Evolutionary conservation across 164 flowering plant genomes (phyloP).

Genomic region (Liriodendron chinense): DNA sequence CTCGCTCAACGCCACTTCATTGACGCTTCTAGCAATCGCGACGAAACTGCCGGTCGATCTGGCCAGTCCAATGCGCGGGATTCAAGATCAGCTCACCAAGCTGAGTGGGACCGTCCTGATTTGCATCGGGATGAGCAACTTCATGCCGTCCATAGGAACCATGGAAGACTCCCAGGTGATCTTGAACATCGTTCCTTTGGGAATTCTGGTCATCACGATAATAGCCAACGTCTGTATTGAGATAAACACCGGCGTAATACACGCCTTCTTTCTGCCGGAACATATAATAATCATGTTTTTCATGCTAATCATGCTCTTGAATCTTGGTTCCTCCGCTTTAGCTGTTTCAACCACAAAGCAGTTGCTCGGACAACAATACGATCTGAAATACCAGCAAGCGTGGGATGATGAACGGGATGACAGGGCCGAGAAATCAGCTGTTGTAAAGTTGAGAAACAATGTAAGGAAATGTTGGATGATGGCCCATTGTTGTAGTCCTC

Average conservation of each 20-base stretch:
- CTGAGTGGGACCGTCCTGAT: conserved; percentile 13
- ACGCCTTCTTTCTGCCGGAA: conserved; percentile 10
- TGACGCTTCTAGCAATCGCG: conserved; percentile 52
- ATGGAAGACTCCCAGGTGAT: conserved; percentile 4
- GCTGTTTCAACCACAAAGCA: conserved; percentile 2
- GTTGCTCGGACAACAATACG: not conserved
- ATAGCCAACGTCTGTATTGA: conserved; percentile 5
- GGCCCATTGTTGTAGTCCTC: conserved; percentile 64
- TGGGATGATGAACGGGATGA: not conserved
- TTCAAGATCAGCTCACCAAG: conserved; percentile 13
- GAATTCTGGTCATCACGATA: conserved; percentile 6
- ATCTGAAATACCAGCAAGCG: not conserved
- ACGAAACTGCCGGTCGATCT: conserved; percentile 60
- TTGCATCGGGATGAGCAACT: conserved; percentile 6
- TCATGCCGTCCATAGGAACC: conserved; percentile 9
- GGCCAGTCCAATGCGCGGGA: conserved; percentile 41
- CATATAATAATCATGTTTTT: not conserved
- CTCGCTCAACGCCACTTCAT: conserved; percentile 55
- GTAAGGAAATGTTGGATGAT: conserved; percentile 56
- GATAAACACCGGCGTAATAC: conserved; percentile 10
- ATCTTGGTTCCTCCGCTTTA: conserved; percentile 6
- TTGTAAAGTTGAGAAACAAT: conserved; percentile 31
- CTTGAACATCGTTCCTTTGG: conserved; percentile 5
- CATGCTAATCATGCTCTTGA: conserved; percentile 11
- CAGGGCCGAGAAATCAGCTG: not conserved